Evolutionary conservation across 805 yeast species (phyloP), one percentile per base, ranked within the genome.

Genomic region (Saccharomycopsis fermentans): DNA sequence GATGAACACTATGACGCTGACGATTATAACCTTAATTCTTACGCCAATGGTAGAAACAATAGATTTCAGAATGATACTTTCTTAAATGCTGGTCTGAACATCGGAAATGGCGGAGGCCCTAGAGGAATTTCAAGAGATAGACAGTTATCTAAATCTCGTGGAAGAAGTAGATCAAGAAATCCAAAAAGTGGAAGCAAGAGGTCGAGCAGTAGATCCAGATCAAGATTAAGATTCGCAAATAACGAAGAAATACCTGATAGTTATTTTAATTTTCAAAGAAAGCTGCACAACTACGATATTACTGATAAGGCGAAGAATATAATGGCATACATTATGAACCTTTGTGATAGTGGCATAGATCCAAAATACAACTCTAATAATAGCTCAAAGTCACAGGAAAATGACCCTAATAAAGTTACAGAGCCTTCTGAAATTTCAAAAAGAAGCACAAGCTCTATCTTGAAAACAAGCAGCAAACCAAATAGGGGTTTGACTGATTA

Each of bases 281-380:
- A 34, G 12, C 40, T 2, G 39, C 21, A 37, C 9, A 39, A 37
- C 16, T 40, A 39, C n/a, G 57, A 61, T 63, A 74, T 78, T 52
- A 75, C 74, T 64, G 65, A 68, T 26, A 74, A 77, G 2, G 75
- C 81, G 6, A 71, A 73, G 40, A 77, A 79, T 66, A 70, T 82
- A 56, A 79, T 81, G 83, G 70, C 73, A 47, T 83, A 83, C 65
- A 71, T 77, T 19, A 64, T 78, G 67, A 73, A 77, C 16, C 71
- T 82, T 3, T 43, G 50, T 21, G 50, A 43, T 43, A 43, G 50
- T 43, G 50, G 50, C 21, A 43, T 12, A 6, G 50, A 43, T 24
- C 50, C 50, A 9, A 21, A 29, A 43, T 12, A 43, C 24, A 43
- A 21, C 24, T 21, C 12, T 24, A 21, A 6, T 43, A 21, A 14